Base-by-base conservation (phyloP, 2,329 filamentous ascomycete genomes). In the Amesomyces nigricolor region DNA sequence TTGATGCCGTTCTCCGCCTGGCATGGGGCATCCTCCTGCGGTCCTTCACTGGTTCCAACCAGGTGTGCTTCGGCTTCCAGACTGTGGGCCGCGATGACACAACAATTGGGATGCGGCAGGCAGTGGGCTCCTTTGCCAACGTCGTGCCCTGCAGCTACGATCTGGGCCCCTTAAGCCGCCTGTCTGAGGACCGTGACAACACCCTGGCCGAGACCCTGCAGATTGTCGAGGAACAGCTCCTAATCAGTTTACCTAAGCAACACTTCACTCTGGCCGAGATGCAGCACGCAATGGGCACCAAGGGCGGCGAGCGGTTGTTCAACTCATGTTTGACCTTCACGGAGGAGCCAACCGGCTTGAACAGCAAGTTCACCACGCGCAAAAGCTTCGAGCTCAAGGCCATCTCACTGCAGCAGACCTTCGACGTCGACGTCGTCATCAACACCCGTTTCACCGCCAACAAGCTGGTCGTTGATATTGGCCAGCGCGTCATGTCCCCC, bases 1-100 rank as follows among this genome's bases (percentile, higher is more conserved):
- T 77, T 0, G 73, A 78, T 0, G 75, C 78, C 0, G 70, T 83
- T 3, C 70, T 85, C 4, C 76, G 79, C 22, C 73, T 82, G n/a
- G 80, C 81, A 0, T 86, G 82, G 82, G 79, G 75, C 0, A 69
- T 86, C 17, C 72, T 83, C 0, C 69, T 84, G 0, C 76, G 79
- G 2, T 72, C 75, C 1, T 84, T 81, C 60, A 74, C 79, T 3
- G 78, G 78, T 1, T 72, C 72, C 14, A 71, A 77, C 19, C 73
- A 75, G 10, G 75, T 83, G 7, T 74, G 77, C 38, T 85, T 85
- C 58, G 82, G 82, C 0, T 78, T 73, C 54, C 73, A 75, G 35
- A 72, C 75, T 3, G 65, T 69, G 0, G 77, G 76, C 0, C 70
- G 78, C 4, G 73, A 77, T 14, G 70, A 75, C 3, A 69, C 75